These are phyloP conservation scores for Calocera cornea DNA, from an alignment of 768 basidiomycete genomes.

Conservation along the genomic window DNA sequence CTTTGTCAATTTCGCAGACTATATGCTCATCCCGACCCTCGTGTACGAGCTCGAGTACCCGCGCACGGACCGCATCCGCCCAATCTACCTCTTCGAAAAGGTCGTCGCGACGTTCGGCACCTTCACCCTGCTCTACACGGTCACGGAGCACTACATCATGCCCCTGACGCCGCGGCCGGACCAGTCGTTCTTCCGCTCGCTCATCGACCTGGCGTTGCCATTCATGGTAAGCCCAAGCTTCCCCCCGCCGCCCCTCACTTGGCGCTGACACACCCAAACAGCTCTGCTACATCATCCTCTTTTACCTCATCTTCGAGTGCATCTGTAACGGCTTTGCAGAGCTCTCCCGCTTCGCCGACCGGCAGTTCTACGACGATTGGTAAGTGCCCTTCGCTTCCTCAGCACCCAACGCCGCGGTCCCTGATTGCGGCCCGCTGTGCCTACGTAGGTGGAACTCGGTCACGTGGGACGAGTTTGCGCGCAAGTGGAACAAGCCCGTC, in stretches of 20 bases:
- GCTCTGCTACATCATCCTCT: conserved; percentile 69
- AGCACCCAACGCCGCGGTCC: background rate
- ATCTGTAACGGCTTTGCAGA: conserved; percentile 96
- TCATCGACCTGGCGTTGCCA: conserved; percentile 79
- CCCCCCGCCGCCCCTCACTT: background rate
- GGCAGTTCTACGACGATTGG: conserved; percentile 97
- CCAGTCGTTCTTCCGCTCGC: conserved; percentile 57
- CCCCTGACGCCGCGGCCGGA: conserved; percentile 58
- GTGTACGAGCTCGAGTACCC: conserved; percentile 97
- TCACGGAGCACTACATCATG: conserved; percentile 87
- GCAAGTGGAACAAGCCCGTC: conserved; percentile 98
- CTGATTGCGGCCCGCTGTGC: background rate
- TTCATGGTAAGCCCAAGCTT: conserved; percentile 45
- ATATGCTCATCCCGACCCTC: conserved; percentile 78
- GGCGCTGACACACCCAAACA: conserved; percentile 17
- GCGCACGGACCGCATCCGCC: conserved; percentile 58
- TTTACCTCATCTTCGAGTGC: conserved; percentile 85
- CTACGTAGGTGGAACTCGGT: conserved; percentile 77
- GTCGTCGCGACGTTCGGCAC: conserved; percentile 85
- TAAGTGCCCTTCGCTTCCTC: conserved; percentile 9
- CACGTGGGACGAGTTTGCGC: conserved; percentile 92
- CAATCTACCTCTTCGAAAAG: conserved; percentile 61
- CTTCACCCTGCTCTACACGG: conserved; percentile 67
- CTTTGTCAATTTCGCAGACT: conserved; percentile 66
- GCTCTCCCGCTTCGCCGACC: conserved; percentile 85